Percentiles rank a stretch among this genome's conserved stretches.
Evolutionary conservation across 352 stramenopile species (phyloP).

Genomic region (Globisporangium parvum): DNA sequence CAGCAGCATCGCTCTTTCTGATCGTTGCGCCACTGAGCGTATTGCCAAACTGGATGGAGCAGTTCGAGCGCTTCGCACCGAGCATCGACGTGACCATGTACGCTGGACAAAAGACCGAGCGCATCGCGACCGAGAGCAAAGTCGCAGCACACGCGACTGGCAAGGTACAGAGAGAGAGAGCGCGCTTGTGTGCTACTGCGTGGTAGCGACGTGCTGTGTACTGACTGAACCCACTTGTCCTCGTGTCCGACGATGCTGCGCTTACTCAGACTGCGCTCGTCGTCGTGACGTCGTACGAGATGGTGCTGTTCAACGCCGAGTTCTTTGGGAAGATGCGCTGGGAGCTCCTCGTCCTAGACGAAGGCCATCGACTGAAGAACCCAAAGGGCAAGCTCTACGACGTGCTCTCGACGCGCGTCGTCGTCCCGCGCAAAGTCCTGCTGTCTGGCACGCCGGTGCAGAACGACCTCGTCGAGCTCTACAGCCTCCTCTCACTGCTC

Average conservation of each 20-base stretch:
- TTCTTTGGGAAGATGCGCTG: slow-evolving; percentile 49
- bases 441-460: slow-evolving; percentile 86
- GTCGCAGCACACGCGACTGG: slow-evolving; percentile 3
- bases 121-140: slow-evolving; percentile 9
- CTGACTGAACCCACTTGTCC: too few species aligned
- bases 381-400: slow-evolving; percentile 45
- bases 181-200: neutral
- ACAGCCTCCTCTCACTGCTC: slow-evolving; percentile 64
- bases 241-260: too few species aligned
- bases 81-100: slow-evolving; percentile 54
- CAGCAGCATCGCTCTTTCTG: slow-evolving; percentile 24
- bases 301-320: slow-evolving; percentile 47
- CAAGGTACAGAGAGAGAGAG: slow-evolving; percentile 5
- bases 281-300: slow-evolving; percentile 73
- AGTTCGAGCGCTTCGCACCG: slow-evolving; percentile 66
- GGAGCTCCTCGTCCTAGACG: slow-evolving; percentile 76
- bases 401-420: slow-evolving; percentile 34
- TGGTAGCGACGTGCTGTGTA: too few species aligned
- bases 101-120: slow-evolving; percentile 45
- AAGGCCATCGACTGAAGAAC: slow-evolving; percentile 90
- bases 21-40: slow-evolving; percentile 73
- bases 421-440: slow-evolving; percentile 43
- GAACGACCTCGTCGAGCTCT: slow-evolving; percentile 82
- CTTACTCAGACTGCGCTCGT: slow-evolving; percentile 21
- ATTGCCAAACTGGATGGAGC: slow-evolving; percentile 80